These are phyloP conservation scores for Penicillium bovifimosum DNA, from an alignment of 495 filamentous ascomycete genomes.

Conservation along the genomic window DNA sequence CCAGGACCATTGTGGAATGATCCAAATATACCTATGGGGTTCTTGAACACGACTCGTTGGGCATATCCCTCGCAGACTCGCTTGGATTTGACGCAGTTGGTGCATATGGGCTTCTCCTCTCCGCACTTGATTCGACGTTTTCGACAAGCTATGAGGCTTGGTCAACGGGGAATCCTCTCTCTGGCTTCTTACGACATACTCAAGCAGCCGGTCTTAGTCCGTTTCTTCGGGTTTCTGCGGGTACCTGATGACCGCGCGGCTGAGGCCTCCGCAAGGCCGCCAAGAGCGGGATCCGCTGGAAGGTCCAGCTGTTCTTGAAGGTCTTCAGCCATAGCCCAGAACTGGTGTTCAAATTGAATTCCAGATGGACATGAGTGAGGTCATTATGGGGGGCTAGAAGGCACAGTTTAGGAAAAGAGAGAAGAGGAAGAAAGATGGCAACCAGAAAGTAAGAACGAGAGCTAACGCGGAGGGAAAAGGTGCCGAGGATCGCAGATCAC, in stretches of 20 bases:
- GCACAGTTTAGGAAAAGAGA: not conserved
- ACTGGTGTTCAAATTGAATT: not conserved
- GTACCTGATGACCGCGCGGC: conserved; percentile 13
- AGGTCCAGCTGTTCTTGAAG: not conserved
- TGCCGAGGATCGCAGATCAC: conserved; percentile 24
- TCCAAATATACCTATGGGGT: conserved; percentile 62
- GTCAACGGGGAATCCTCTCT: conserved; percentile 5
- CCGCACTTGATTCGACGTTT: conserved; percentile 96
- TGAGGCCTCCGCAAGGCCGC: conserved; percentile 8
- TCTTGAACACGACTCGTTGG: conserved; percentile 87
- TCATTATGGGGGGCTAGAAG: not conserved
- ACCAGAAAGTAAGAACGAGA: conserved; percentile 2
- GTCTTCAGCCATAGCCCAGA: not conserved
- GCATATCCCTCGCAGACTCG: conserved; percentile 92
- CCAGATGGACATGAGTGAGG: not conserved
- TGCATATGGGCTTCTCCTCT: conserved; percentile 86
- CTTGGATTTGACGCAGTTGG: conserved; percentile 92
- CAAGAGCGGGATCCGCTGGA: not conserved
- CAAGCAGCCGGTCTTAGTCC: conserved; percentile 94
- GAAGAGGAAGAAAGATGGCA: not conserved
- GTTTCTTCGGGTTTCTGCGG: conserved; percentile 47
- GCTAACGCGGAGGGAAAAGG: conserved; percentile 13
- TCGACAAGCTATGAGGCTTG: conserved; percentile 65
- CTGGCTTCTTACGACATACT: conserved; percentile 53
- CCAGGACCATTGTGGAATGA: conserved; percentile 27